These are phyloP conservation scores for Verbascum thapsus DNA, from an alignment of 257 asterid genomes.

Conservation along the genomic window DNA sequence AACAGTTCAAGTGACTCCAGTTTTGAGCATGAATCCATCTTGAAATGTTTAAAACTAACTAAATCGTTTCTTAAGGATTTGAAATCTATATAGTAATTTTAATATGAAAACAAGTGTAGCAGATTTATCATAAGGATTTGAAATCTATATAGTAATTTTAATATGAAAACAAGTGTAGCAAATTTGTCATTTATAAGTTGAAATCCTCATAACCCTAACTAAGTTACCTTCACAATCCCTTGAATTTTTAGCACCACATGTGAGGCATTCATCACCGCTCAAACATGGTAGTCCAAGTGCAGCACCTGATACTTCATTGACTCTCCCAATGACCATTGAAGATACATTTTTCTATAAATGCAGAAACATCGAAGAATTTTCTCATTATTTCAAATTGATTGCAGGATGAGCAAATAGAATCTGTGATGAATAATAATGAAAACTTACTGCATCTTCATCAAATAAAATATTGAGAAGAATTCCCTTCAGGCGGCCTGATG, in stretches of 20 bases:
- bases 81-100: too few species aligned
- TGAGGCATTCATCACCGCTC: conserved; percentile 54
- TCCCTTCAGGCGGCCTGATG: conserved; percentile 54
- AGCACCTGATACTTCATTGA: conserved; percentile 82
- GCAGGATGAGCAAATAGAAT: conserved; percentile 20
- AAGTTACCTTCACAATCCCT: conserved; percentile 83
- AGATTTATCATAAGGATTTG: too few species aligned
- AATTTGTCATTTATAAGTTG: too few species aligned
- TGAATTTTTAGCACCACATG: conserved; percentile 72
- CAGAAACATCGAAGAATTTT: conserved; percentile 21
- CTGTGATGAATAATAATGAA: conserved; percentile 13
- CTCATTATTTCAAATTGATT: not conserved
- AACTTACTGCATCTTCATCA: conserved; percentile 83
- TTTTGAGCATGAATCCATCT: too few species aligned
- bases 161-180: too few species aligned
- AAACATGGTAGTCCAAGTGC: conserved; percentile 75
- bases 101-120: too few species aligned
- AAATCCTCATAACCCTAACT: too few species aligned
- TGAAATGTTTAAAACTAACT: too few species aligned
- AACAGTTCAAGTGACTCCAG: too few species aligned
- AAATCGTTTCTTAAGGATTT: too few species aligned
- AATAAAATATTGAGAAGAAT: conserved; percentile 61
- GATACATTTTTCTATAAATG: conserved; percentile 58
- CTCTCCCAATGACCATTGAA: conserved; percentile 47
- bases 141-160: too few species aligned